Base-by-base conservation (phyloP, 306 rosid species). In the Lathyrus sativus region DNA sequence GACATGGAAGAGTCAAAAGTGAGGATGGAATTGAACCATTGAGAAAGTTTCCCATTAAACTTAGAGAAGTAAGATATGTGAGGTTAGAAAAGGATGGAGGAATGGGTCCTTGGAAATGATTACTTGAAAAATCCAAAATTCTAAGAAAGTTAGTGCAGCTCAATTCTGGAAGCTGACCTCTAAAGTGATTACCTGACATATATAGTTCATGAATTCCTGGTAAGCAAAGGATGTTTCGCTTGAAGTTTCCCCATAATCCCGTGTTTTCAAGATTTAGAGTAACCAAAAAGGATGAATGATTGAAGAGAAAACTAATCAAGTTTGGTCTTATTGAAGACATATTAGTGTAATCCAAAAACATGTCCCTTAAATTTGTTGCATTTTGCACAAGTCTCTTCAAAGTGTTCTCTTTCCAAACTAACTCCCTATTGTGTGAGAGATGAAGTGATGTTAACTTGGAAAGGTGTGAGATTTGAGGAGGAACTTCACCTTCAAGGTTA, bases 281-380 rank as follows among this genome's bases (percentile, higher is more conserved):
- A 15, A 73, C 31, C 46, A 62, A 41, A 51, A 71, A 38, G 7
- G 39, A 62, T n/a, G 71, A 73, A 0, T 45, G 3, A 37, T 71
- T 60, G 28, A 43, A 31, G 19, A 58, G 11, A 18, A 9, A 31
- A n/a, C 0, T 4, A 1, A 56, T 6, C 19, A 11, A 56, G 18
- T 33, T 60, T 60, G 28, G 6, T 33, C 11, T 50, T 8, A 50
- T 50, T 3, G 56, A 17, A 17, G 56, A 50, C 58, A 51, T 51
- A 10, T 51, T 7, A 0, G 58, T 51, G 5, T 9, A 0, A 51
- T 51, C 29, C 7, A 51, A 18, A 18, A 18, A 19, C 2, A 51
- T 5, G 1, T 51, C n/a, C n/a, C 7, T 51, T 18, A 51, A 22
- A 53, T 53, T 11, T 19, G 67, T 62, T 39, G 67, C 28, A 15